Base-by-base conservation (phyloP, 1,284 basidiomycete species). In the Kwoniella shivajii region DNA sequence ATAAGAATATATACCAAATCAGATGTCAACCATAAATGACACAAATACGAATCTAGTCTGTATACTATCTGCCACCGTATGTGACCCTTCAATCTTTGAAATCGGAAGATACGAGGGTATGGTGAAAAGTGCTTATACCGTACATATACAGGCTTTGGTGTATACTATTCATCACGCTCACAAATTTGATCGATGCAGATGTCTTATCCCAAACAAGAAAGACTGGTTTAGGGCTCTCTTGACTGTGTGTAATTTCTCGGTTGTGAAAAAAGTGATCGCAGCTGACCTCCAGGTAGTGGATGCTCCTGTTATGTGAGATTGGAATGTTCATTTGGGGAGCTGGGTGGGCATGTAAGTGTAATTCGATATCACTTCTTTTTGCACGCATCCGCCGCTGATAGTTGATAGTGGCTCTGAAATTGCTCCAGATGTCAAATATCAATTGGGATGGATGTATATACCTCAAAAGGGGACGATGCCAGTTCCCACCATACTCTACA, bases 141-240 rank as follows among this genome's bases (percentile, higher is more conserved):
- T 6, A 2, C 33, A 10, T 30, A 1, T 11, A 26, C 47, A 70
- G 68, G 55, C 57, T 9, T 43, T 67, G 6, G 29, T 29, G 9
- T 63, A 60, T 52, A 48, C 56, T 10, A 14, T 55, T 2, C 58
- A 63, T 30, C 68, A 72, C 34, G 61, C 65, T 1, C 67, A 62
- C 53, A 65, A 64, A 34, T 67, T 68, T 38, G 69, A 72, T 50
- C 36, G 54, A n/a, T 68, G 66, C 26, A 55, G 59, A 38, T 72
- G 68, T 43, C 50, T 72, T 18, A 52, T 68, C 7, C 69, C 69
- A 3, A 60, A 56, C 13, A 56, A 54, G 34, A 68, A 68, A 42
- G 66, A 69, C 7, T 72, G 68, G 69, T 69, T 69, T 34, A 39
- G 68, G 29, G 52, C 59, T 2, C 46, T 72, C 7, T 46, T 72